Percentiles rank a stretch among this genome's conserved stretches.
Evolutionary conservation across 495 filamentous ascomycete genomes (phyloP).

Genomic region (Xylaria acuta): DNA sequence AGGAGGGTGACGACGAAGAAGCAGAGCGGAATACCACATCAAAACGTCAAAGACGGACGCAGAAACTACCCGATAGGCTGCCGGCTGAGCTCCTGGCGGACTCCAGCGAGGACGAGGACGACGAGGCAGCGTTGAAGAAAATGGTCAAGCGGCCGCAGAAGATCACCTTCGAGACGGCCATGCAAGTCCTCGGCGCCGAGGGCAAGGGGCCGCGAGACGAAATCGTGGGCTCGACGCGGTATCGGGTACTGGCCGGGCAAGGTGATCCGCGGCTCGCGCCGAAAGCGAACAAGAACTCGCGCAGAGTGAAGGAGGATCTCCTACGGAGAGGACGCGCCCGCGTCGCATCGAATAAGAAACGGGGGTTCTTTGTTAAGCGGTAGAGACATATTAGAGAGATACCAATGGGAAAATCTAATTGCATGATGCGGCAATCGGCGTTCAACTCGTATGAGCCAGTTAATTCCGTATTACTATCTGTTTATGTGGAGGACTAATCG

Average conservation of each 20-base stretch:
- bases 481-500: neutral
- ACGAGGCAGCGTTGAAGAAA: slow-evolving; percentile 32
- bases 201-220: slow-evolving; percentile 44
- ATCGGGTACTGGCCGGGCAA: slow-evolving; percentile 44
- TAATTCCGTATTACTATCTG: neutral
- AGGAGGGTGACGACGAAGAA: slow-evolving; percentile 26
- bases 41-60: slow-evolving; percentile 28
- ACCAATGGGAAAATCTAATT: neutral
- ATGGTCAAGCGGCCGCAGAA: slow-evolving; percentile 41
- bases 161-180: slow-evolving; percentile 41
- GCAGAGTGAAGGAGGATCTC: slow-evolving; percentile 43
- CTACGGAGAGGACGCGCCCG: slow-evolving; percentile 41
- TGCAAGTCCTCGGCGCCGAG: slow-evolving; percentile 33
- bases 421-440: neutral
- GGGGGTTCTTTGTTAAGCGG: slow-evolving; percentile 49
- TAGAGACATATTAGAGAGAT: slow-evolving; percentile 28
- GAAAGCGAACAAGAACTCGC: slow-evolving; percentile 41
- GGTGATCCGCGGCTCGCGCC: slow-evolving; percentile 48
- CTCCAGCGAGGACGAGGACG: slow-evolving; percentile 48
- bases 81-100: slow-evolving; percentile 54
- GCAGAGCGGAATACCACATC: slow-evolving; percentile 28
- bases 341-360: slow-evolving; percentile 34
- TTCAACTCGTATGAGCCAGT: neutral
- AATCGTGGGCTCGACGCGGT: slow-evolving; percentile 49
- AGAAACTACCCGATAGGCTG: slow-evolving; percentile 44